Evolutionary conservation across 2,329 filamentous ascomycete species (phyloP).

Genomic region (Lecanicillium sp.): DNA sequence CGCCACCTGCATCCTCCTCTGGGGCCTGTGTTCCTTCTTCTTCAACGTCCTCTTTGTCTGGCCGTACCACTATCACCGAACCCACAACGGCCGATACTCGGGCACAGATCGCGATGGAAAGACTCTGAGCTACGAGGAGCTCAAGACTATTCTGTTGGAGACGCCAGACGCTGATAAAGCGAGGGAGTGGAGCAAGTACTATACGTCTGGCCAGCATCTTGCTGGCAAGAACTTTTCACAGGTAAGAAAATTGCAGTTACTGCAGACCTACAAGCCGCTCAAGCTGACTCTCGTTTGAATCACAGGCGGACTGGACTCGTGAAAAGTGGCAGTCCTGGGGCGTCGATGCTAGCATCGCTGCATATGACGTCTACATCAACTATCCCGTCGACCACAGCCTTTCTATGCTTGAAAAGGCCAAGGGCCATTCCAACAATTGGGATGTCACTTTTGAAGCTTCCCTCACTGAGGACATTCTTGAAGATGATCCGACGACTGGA

Average conservation of each 20-base stretch:
- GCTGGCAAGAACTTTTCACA: constrained; percentile 72
- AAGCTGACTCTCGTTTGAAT: constrained; percentile 10
- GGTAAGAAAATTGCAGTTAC: constrained; percentile 21
- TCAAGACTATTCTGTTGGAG: constrained; percentile 48
- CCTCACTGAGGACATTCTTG: constrained; percentile 74
- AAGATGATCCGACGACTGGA: constrained; percentile 72
- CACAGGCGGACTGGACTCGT: constrained; percentile 62
- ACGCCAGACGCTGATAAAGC: constrained; percentile 49
- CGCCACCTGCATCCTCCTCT: constrained; percentile 44
- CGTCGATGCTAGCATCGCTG: constrained; percentile 51
- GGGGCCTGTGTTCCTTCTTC: constrained; percentile 40
- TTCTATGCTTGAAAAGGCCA: constrained; percentile 49
- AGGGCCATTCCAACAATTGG: constrained; percentile 33
- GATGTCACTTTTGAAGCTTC: constrained; percentile 69
- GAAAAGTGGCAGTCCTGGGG: constrained; percentile 68
- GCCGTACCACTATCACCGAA: constrained; percentile 25
- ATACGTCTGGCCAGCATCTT: constrained; percentile 67
- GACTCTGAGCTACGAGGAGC: constrained; percentile 33
- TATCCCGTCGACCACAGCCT: constrained; percentile 66
- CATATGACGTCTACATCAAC: constrained; percentile 73
- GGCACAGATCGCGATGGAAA: constrained; percentile 18
- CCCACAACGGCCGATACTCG: constrained; percentile 20
- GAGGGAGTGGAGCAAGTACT: constrained; percentile 69
- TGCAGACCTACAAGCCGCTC: background rate
- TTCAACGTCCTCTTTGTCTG: constrained; percentile 36